phyloP scores from a whole-genome alignment of 805 yeast genomes.

The Metschnikowia gelsemii region DNA sequence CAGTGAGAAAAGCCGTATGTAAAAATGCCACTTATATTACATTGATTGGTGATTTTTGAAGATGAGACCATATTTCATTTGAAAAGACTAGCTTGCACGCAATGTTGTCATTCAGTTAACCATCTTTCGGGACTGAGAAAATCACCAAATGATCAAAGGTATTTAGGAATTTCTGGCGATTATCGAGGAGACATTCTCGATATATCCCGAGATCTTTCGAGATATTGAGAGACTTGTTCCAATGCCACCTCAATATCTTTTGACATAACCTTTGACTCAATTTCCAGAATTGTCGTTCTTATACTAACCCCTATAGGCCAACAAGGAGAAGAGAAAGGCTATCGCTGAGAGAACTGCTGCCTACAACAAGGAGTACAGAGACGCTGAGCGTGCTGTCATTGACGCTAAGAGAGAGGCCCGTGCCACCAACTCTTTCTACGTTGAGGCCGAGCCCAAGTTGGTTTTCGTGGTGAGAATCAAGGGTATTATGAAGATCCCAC shows the following conservation, averaged over 20 bases:
- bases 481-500: slow-evolving; percentile 98
- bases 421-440: slow-evolving; percentile 92
- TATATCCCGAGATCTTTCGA: too few species aligned
- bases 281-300: slow-evolving; percentile 3
- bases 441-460: slow-evolving; percentile 90
- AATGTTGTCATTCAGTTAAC: slow-evolving; percentile 73
- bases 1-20: slow-evolving; percentile 80
- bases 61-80: slow-evolving; percentile 46
- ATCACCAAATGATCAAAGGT: slow-evolving; percentile 7
- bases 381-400: slow-evolving; percentile 84
- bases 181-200: too few species aligned
- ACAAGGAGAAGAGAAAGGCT: slow-evolving; percentile 57
- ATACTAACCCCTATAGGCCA: slow-evolving; percentile 35
- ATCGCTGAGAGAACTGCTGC: slow-evolving; percentile 94
- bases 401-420: slow-evolving; percentile 90
- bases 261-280: not conserved
- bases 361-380: slow-evolving; percentile 92
- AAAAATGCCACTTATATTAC: too few species aligned
- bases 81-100: slow-evolving; percentile 64
- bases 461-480: slow-evolving; percentile 97
- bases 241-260: too few species aligned
- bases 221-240: too few species aligned
- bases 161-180: too few species aligned
- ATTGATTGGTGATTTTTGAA: slow-evolving; percentile 45
- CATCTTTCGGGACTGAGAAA: slow-evolving; percentile 83